phyloP scores from a whole-genome alignment of 768 basidiomycete genomes.

The Boletus patriciae region DNA sequence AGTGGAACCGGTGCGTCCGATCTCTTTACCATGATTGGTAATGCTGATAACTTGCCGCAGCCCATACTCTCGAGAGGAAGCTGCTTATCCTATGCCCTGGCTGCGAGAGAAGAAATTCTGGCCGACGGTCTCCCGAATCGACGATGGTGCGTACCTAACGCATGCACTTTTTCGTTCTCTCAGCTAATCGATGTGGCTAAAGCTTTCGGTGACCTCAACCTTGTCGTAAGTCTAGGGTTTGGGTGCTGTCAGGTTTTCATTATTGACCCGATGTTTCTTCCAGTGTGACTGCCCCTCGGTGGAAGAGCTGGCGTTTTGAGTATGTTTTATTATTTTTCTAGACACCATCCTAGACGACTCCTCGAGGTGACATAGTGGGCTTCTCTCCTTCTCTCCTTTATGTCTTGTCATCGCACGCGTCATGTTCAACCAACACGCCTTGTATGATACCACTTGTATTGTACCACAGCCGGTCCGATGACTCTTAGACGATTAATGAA shows the following conservation, averaged over 20 bases:
- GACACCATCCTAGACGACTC: conserved; percentile 24
- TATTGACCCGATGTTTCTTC: conserved; percentile 8
- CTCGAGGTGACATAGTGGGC: conserved; percentile 34
- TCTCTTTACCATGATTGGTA: background rate
- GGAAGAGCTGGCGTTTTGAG: conserved; percentile 61
- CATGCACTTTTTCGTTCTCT: background rate
- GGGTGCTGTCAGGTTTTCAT: background rate
- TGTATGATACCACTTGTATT: conserved; percentile 33
- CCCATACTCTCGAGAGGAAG: conserved; percentile 86
- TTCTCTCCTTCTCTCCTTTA: conserved; percentile 54
- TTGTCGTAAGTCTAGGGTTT: conserved; percentile 59
- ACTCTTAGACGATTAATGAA: no score
- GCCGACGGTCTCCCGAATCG: conserved; percentile 89
- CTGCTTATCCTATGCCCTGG: conserved; percentile 87
- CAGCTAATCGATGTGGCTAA: conserved; percentile 10
- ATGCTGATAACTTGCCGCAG: conserved; percentile 38
- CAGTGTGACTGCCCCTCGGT: conserved; percentile 88
- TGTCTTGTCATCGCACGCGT: conserved; percentile 40
- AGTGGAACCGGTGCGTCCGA: conserved; percentile 78
- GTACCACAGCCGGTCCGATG: conserved; percentile 14
- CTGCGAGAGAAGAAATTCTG: conserved; percentile 92
- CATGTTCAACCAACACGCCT: conserved; percentile 67
- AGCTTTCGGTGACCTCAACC: conserved; percentile 93
- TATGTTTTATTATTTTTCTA: conserved; percentile 17
- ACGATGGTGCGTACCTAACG: conserved; percentile 70